Percentiles rank a stretch among this genome's conserved stretches.
Evolutionary conservation across 192 early-diverging fungal genomes (phyloP).

Genomic region (Lobulomyces angularis): DNA sequence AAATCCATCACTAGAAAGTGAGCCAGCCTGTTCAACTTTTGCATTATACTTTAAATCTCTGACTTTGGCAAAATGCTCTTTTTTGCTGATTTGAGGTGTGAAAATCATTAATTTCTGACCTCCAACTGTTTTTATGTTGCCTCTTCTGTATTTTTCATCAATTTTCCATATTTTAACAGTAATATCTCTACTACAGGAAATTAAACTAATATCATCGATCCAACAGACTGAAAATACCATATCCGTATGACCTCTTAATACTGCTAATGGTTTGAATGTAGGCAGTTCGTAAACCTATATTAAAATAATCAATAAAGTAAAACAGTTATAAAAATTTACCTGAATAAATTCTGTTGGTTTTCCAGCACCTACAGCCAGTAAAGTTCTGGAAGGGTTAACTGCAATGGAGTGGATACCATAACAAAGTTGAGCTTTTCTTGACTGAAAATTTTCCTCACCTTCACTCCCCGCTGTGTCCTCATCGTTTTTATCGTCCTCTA

Average conservation of each 20-base stretch:
- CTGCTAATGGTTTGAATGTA: conserved; percentile 34
- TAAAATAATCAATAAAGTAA: too few relatives aligned
- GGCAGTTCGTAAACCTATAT: conserved; percentile 53
- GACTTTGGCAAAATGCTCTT: conserved; percentile 33
- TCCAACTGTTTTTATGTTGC: conserved; percentile 10
- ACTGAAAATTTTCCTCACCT: too few relatives aligned
- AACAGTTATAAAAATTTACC: too few relatives aligned
- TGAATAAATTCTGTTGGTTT: conserved; percentile 42
- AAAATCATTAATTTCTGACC: conserved; percentile 12
- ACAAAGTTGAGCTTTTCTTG: conserved; percentile 22
- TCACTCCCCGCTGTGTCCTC: too few relatives aligned
- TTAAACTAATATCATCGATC: conserved; percentile 41
- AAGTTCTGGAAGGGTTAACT: conserved; percentile 47
- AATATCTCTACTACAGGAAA: conserved; percentile 49
- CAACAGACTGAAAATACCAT: conserved; percentile 53
- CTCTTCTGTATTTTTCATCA: conserved; percentile 7
- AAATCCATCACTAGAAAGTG: conserved; percentile 45
- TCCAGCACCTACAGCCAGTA: conserved; percentile 51
- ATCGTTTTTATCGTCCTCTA: too few relatives aligned
- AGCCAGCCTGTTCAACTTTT: conserved; percentile 21
- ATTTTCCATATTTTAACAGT: conserved; percentile 41
- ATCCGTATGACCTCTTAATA: conserved; percentile 52
- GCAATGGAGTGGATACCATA: conserved; percentile 47
- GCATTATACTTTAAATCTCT: conserved; percentile 40
- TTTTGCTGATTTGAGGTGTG: conserved; percentile 13